phyloP scores from a whole-genome alignment of 1,284 basidiomycete genomes.

The Inonotus obliquus region DNA sequence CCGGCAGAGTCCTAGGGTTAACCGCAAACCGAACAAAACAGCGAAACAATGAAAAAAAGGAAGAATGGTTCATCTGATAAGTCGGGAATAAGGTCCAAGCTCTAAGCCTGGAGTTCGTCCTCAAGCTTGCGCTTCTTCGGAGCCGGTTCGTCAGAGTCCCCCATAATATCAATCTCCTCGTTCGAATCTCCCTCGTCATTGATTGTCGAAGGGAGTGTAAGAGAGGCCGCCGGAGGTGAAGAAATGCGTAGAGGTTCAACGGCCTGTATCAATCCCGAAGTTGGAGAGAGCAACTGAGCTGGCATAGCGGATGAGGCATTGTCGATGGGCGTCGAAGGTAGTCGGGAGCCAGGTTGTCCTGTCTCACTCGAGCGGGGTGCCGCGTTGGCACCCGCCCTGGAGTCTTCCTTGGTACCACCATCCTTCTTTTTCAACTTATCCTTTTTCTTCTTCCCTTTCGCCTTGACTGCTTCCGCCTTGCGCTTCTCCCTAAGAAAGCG shows the following conservation, averaged over 20 bases:
- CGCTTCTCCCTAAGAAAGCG: slow-evolving; percentile 79
- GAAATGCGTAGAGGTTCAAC: slow-evolving; percentile 16
- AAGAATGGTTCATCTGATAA: background rate
- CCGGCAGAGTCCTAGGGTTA: background rate
- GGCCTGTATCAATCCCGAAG: slow-evolving; percentile 6
- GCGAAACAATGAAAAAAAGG: background rate
- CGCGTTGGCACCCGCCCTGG: slow-evolving; percentile 22
- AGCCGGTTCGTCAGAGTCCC: slow-evolving; percentile 45
- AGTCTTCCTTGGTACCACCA: slow-evolving; percentile 22
- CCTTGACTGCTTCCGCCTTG: slow-evolving; percentile 35
- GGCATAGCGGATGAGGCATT: background rate
- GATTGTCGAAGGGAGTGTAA: background rate
- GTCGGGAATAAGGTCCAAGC: too few species aligned
- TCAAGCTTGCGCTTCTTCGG: slow-evolving; percentile 47
- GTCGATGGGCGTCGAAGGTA: background rate
- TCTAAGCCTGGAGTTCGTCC: slow-evolving; percentile 6
- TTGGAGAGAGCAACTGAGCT: background rate
- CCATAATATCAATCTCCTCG: slow-evolving; percentile 53
- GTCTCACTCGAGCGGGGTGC: background rate
- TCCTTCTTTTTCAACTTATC: slow-evolving; percentile 34
- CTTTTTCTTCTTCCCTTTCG: slow-evolving; percentile 36
- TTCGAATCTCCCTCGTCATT: slow-evolving; percentile 31
- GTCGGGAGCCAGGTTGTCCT: background rate
- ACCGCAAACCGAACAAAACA: background rate
- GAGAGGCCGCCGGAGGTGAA: slow-evolving; percentile 20